phyloP scores from a whole-genome alignment of 2,329 filamentous ascomycete species.

The Fusarium sacchari region DNA sequence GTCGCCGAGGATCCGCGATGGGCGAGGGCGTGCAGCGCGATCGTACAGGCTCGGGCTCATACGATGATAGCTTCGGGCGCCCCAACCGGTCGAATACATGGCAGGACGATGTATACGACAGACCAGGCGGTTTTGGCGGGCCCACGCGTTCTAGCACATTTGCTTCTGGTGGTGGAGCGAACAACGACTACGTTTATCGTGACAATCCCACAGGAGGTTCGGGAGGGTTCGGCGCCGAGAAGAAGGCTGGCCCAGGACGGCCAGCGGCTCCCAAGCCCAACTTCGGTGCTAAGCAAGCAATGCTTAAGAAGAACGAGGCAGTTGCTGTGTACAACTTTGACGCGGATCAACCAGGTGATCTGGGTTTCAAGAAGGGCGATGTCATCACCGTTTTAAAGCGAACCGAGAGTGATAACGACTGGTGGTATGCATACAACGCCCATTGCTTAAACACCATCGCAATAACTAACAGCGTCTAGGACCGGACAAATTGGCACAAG shows the following conservation, averaged over 20 bases:
- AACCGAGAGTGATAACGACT: constrained; percentile 93
- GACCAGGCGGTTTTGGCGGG: constrained; percentile 54
- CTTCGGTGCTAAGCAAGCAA: constrained; percentile 69
- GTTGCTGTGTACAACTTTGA: constrained; percentile 95
- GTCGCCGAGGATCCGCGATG: constrained; percentile 73
- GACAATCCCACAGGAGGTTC: constrained; percentile 51
- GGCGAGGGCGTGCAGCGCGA: constrained; percentile 67
- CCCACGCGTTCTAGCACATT: constrained; percentile 64
- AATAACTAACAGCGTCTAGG: constrained; percentile 57
- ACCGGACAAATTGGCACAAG: constrained; percentile 87
- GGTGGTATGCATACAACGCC: constrained; percentile 73
- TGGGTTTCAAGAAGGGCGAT: constrained; percentile 97
- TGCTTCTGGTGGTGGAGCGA: constrained; percentile 53
- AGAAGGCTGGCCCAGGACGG: constrained; percentile 72
- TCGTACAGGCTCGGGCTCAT: constrained; percentile 49
- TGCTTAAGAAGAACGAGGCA: constrained; percentile 79
- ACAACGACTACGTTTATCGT: constrained; percentile 65
- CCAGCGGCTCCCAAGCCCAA: constrained; percentile 91
- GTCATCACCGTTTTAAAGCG: constrained; percentile 94
- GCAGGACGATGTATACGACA: constrained; percentile 80
- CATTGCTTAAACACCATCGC: too few species aligned
- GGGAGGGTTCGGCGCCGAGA: constrained; percentile 45
- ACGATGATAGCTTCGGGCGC: constrained; percentile 62
- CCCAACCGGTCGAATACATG: constrained; percentile 75
- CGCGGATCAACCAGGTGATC: constrained; percentile 88